These are phyloP conservation scores for Massariosphaeria phaeospora DNA, from an alignment of 495 filamentous ascomycete species.

Conservation along the genomic window DNA sequence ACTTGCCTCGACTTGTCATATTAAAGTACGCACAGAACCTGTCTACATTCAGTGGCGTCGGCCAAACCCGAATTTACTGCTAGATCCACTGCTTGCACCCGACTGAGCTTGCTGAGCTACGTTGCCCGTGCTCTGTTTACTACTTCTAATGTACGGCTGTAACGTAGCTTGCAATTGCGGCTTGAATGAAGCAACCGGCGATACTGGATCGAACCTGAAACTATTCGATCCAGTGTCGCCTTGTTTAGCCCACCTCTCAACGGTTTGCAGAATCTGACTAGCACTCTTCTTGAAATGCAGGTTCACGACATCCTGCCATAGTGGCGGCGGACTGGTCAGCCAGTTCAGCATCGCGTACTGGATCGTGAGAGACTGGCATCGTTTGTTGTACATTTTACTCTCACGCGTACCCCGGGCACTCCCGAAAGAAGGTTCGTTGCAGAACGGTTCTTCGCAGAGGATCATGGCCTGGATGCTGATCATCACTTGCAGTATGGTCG, in stretches of 20 bases:
- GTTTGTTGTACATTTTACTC: constrained; percentile 40
- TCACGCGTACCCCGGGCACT: constrained; percentile 15
- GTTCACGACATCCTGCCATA: constrained; percentile 24
- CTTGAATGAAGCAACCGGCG: too few relatives aligned
- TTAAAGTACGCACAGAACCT: too few relatives aligned
- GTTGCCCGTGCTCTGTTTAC: too few relatives aligned
- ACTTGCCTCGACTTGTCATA: too few relatives aligned
- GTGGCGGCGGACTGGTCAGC: constrained; percentile 35
- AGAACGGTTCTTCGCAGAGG: constrained; percentile 52
- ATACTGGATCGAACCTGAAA: too few relatives aligned
- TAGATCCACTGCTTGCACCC: too few relatives aligned
- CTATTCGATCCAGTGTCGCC: too few relatives aligned
- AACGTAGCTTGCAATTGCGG: too few relatives aligned
- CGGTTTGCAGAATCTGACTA: constrained; percentile 17
- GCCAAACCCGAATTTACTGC: too few relatives aligned
- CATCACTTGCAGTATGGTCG: constrained; percentile 56
- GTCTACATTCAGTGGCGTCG: too few relatives aligned
- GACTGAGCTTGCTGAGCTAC: too few relatives aligned
- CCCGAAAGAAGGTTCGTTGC: constrained; percentile 55
- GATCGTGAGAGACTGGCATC: constrained; percentile 42
- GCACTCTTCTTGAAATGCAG: constrained; percentile 13
- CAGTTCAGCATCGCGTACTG: constrained; percentile 48
- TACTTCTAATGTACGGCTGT: too few relatives aligned
- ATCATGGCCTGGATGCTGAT: constrained; percentile 61
- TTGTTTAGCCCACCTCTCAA: constrained; percentile 2